phyloP scores from a whole-genome alignment of 176 grass and related monocot genomes.

The Oryza meridionalis region DNA sequence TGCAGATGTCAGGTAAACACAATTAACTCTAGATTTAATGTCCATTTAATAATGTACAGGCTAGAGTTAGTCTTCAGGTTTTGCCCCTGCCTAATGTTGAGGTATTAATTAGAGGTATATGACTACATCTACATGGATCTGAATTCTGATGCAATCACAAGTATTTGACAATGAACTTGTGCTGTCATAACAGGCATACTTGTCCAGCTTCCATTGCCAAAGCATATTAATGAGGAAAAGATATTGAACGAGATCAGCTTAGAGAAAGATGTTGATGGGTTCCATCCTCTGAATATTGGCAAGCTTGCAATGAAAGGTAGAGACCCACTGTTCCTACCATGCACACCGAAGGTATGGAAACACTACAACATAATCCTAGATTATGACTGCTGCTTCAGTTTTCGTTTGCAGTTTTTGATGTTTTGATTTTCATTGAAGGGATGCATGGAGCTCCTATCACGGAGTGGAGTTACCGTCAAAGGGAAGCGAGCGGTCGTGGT shows the following conservation, averaged over 20 bases:
- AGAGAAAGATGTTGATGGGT: slow-evolving; percentile 96
- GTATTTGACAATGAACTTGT: neutral
- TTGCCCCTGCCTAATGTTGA: neutral
- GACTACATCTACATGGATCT: neutral
- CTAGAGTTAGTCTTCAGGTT: neutral
- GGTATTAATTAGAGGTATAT: neutral
- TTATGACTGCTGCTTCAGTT: neutral
- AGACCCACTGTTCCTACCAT: slow-evolving; percentile 82
- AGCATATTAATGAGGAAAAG: slow-evolving; percentile 94
- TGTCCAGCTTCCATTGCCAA: slow-evolving; percentile 92
- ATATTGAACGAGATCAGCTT: slow-evolving; percentile 77
- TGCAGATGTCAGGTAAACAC: neutral
- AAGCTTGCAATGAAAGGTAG: slow-evolving; percentile 98
- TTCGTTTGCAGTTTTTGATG: neutral
- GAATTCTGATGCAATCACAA: neutral
- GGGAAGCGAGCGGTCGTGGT: slow-evolving; percentile 85
- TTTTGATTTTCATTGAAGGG: slow-evolving; percentile 53
- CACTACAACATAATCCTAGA: neutral
- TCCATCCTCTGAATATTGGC: slow-evolving; percentile 97
- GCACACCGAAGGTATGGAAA: slow-evolving; percentile 80
- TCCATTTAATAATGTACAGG: too few species aligned
- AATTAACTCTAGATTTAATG: neutral
- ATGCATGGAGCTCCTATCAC: slow-evolving; percentile 86
- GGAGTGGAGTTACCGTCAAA: slow-evolving; percentile 72
- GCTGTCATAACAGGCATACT: slow-evolving; percentile 66